Conservation (phyloP, 371 early-diverging fungal genomes). For the Fennellomyces sp. region DNA sequence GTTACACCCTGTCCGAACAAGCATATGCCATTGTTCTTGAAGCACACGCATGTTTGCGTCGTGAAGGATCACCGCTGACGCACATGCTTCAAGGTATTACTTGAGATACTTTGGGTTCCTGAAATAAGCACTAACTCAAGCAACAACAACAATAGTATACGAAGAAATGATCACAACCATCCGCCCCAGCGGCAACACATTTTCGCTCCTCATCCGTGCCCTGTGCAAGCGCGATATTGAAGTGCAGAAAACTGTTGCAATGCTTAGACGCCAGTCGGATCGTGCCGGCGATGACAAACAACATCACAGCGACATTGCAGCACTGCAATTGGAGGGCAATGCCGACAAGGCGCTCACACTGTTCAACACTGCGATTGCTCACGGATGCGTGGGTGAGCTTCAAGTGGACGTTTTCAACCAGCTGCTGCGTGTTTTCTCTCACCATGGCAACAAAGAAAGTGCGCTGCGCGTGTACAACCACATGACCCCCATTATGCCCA, state of each 20-base stretch:
- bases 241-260: constrained; percentile 43
- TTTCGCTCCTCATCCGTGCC: constrained; percentile 31
- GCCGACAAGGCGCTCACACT: constrained; percentile 33
- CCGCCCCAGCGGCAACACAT: constrained; percentile 35
- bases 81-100: constrained; percentile 37
- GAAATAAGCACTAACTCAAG: not conserved
- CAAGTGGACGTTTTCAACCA: constrained; percentile 45
- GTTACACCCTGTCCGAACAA: constrained; percentile 27
- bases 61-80: constrained; percentile 36
- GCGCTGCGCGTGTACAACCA: constrained; percentile 36
- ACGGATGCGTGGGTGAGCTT: constrained; percentile 25
- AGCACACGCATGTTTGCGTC: constrained; percentile 34
- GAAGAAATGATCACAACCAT: constrained; percentile 39
- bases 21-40: constrained; percentile 51
- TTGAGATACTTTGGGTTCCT: not conserved
- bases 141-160: constrained; percentile 38
- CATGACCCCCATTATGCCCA: constrained; percentile 17
- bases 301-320: constrained; percentile 23
- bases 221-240: constrained; percentile 49
- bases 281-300: constrained; percentile 24
- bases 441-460: constrained; percentile 34
- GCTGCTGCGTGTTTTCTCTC: constrained; percentile 44
- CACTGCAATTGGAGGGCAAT: constrained; percentile 35
- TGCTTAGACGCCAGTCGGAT: constrained; percentile 37
- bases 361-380: constrained; percentile 30